Base-by-base conservation (phyloP, 257 asterid genomes). In the Penstemon barbatus region DNA sequence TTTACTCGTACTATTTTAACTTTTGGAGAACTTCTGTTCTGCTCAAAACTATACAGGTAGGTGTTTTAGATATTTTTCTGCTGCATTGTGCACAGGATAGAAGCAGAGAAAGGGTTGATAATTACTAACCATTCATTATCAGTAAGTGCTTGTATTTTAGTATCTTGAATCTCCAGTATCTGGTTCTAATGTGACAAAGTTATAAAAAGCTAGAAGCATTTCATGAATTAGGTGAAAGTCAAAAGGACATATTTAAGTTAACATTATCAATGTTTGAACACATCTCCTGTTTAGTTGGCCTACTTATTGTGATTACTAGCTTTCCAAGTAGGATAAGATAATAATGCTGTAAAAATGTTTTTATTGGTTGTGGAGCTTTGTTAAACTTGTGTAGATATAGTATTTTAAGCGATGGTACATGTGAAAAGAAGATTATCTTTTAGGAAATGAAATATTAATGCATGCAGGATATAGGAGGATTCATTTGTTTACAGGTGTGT, bases 101-200 rank as follows among this genome's bases (percentile, higher is more conserved):
- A 93, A 83, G 83, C 96, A 68, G 99, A 93, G 83, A 93, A 90
- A 85, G 99, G 99, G 69, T 74, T 90, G 81, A 82, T 90, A 80
- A 78, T 93, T 78, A 88, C 96, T 37, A 88, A 83, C 78, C 96
- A 90, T 81, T 93, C 99, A 61, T 76, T 93, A 57, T 74, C 85
- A 80, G 98, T 92, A 90, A 72, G 95, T 75, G 46, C 8, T 43
- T 36, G 57, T 68, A 72, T 60, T 76, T 63, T 60, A 33, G 15
- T 12, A 43, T 18, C 57, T 57, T 72, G 59, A 55, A 46, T 38
- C 53, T 65, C 41, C 58, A 18, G 25, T 72, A 9, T 11, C 42
- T 43, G 42, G 57, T 43, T 60, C 37, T n/a, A 12, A 44, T 43
- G 43, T 15, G 45, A 52, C 37, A 59, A 18, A 10, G 37, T 13